Evolutionary conservation across 768 basidiomycete genomes (phyloP).

Genomic region (Crucibulum laeve): DNA sequence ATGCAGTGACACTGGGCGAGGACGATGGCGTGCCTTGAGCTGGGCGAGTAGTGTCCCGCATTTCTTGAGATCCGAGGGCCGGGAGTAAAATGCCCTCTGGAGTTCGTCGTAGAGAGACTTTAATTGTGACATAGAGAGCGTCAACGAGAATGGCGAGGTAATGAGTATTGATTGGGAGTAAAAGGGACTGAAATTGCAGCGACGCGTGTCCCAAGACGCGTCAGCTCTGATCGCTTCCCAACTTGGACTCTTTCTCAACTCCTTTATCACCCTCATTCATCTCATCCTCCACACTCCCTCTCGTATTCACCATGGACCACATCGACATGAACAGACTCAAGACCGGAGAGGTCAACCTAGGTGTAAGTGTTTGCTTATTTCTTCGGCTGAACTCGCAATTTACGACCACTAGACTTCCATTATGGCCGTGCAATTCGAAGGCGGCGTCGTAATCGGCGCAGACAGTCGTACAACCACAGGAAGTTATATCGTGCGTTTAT

Average conservation of each 20-base stretch:
- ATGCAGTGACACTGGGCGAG: not conserved
- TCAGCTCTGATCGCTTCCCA: slow-evolving; percentile 37
- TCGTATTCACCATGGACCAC: slow-evolving; percentile 43
- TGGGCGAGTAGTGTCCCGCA: slow-evolving; percentile 59
- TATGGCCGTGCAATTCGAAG: slow-evolving; percentile 97
- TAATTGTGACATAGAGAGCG: slow-evolving; percentile 49
- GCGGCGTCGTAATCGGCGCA: slow-evolving; percentile 94
- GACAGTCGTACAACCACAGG: slow-evolving; percentile 97
- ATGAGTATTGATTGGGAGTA: not conserved
- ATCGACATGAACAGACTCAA: slow-evolving; percentile 89
- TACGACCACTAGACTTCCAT: slow-evolving; percentile 79
- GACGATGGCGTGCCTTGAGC: slow-evolving; percentile 56
- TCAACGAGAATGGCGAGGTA: slow-evolving; percentile 12
- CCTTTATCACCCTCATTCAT: slow-evolving; percentile 8
- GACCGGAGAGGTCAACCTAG: slow-evolving; percentile 93
- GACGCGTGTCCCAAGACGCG: slow-evolving; percentile 49
- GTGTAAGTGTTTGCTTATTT: slow-evolving; percentile 50
- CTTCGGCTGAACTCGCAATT: slow-evolving; percentile 2
- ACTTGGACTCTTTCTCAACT: slow-evolving; percentile 15
- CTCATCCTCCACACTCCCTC: slow-evolving; percentile 10
- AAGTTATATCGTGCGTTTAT: slow-evolving; percentile 78
- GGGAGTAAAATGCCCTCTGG: slow-evolving; percentile 58
- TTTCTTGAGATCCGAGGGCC: slow-evolving; percentile 64
- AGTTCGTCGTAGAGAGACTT: slow-evolving; percentile 63
- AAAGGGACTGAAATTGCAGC: slow-evolving; percentile 13